Conservation (phyloP, 169 alveolate genomes). For the Cryptosporidium ubiquitum region DNA sequence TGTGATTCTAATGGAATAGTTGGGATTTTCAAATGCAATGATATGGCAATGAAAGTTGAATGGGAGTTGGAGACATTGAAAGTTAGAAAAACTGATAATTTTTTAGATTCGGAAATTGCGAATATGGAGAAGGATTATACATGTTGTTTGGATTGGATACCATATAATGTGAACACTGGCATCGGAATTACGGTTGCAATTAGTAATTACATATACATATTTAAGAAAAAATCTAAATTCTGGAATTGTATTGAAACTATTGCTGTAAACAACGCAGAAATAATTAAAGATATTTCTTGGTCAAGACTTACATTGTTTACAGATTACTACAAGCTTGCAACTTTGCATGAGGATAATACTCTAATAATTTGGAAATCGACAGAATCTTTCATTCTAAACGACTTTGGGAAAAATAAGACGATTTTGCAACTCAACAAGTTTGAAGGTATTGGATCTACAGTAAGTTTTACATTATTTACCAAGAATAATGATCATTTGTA, state of each 20-base stretch:
- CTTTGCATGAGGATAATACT: constrained; percentile 30
- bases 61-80: constrained; percentile 53
- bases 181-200: constrained; percentile 28
- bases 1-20: constrained; percentile 55
- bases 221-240: constrained; percentile 2
- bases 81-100: constrained; percentile 21
- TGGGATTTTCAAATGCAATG: constrained; percentile 41
- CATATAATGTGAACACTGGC: not conserved
- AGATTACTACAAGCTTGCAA: constrained; percentile 32
- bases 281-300: constrained; percentile 57
- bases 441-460: not conserved
- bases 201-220: constrained; percentile 2
- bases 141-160: constrained; percentile 59
- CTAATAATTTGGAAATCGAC: constrained; percentile 26
- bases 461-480: constrained; percentile 13
- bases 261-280: constrained; percentile 13
- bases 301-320: not conserved
- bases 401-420: not conserved
- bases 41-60: not conserved
- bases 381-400: not conserved
- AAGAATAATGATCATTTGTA: not conserved
- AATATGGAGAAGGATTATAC: not conserved
- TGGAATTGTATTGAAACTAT: constrained; percentile 68
- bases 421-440: constrained; percentile 21
- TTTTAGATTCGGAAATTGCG: not conserved